phyloP scores from a whole-genome alignment of 371 early-diverging fungal genomes.

The Funneliformis caledonium region DNA sequence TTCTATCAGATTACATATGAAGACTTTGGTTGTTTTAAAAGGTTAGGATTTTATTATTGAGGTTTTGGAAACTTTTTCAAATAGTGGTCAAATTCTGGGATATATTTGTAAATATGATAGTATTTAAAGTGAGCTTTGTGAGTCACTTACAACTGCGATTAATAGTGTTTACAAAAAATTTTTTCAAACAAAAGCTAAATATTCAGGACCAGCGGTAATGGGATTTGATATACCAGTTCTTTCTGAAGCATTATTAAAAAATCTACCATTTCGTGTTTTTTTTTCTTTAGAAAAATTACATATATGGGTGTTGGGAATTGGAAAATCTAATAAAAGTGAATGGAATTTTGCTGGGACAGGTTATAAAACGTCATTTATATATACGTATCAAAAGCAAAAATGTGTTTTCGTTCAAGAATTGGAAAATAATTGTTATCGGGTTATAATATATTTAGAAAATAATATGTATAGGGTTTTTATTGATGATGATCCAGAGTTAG shows the following conservation, averaged over 20 bases:
- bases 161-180: not conserved
- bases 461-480: not conserved
- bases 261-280: not conserved
- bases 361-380: not conserved
- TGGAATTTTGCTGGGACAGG: not conserved
- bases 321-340: not conserved
- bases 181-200: conserved; percentile 2
- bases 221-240: not conserved
- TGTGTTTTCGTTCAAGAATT: not conserved
- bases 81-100: too few relatives aligned
- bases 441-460: not conserved
- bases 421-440: not conserved
- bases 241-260: not conserved
- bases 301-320: not conserved
- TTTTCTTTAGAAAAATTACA: not conserved
- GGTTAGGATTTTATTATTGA: too few relatives aligned
- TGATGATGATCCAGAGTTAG: not conserved
- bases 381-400: not conserved
- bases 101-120: not conserved
- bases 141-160: not conserved
- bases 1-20: not conserved
- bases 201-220: not conserved
- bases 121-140: not conserved
- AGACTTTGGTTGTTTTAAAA: not conserved
- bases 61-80: too few relatives aligned